Evolutionary conservation across 2,329 filamentous ascomycete species (phyloP).

Genomic region (Fusarium kyushuense): DNA sequence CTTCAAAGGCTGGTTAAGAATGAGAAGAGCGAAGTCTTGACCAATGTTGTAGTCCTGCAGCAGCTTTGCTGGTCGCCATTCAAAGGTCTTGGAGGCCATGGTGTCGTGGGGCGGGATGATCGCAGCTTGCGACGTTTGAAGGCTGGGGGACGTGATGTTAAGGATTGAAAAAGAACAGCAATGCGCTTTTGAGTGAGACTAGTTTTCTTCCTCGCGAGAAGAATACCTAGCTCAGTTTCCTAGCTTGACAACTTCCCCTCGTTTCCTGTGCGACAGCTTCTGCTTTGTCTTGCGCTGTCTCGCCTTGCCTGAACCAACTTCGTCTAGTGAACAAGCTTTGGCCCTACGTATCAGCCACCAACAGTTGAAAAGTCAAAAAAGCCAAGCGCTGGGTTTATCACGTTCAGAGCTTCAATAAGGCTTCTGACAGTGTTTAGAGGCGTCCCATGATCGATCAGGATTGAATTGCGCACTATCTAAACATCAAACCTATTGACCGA

Average conservation of each 20-base stretch:
- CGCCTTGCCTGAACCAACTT: constrained; percentile 9
- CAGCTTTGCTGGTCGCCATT: constrained; percentile 57
- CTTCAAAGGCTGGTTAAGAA: constrained; percentile 65
- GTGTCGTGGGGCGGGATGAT: background rate
- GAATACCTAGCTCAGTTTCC: constrained; percentile 10
- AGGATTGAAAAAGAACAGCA: background rate
- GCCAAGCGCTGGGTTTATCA: constrained; percentile 3
- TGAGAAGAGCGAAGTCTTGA: constrained; percentile 59
- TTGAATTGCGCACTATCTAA: constrained; percentile 20
- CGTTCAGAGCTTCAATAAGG: background rate
- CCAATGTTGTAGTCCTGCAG: constrained; percentile 51
- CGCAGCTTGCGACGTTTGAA: constrained; percentile 3
- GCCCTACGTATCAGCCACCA: constrained; percentile 15
- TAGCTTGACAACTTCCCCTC: constrained; percentile 29
- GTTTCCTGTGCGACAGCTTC: constrained; percentile 38
- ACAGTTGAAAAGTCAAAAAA: constrained; percentile 14
- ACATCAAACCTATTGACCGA: background rate
- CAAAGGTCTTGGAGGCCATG: constrained; percentile 49
- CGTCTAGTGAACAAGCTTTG: constrained; percentile 26
- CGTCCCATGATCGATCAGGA: constrained; percentile 25
- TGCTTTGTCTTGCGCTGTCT: background rate
- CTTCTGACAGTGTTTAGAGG: constrained; percentile 5
- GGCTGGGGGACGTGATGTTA: background rate
- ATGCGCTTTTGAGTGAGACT: constrained; percentile 3
- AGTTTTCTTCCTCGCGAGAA: constrained; percentile 16